Percentiles rank a stretch among this genome's conserved stretches.
These are phyloP conservation scores for Colletotrichum limetticola DNA, from an alignment of 2,329 filamentous ascomycete species.

Conservation along the genomic window DNA sequence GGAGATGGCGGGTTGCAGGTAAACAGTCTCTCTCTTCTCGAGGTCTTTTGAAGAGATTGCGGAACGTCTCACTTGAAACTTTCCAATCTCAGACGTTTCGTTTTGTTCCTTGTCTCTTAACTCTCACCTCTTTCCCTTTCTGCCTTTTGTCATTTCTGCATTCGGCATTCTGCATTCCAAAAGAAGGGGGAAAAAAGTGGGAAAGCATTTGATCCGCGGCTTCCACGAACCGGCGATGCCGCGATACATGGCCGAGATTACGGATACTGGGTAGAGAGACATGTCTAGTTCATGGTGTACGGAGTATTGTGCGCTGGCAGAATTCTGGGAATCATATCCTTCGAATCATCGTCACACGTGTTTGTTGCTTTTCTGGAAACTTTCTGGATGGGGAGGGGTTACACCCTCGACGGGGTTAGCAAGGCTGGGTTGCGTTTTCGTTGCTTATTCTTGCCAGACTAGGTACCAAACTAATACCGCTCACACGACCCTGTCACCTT, in stretches of 20 bases:
- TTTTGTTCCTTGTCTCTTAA: neutral
- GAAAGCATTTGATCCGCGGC: no score
- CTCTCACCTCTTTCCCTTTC: neutral
- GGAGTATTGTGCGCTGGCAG: neutral
- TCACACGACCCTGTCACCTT: neutral
- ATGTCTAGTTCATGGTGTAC: neutral
- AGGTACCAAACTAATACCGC: no score
- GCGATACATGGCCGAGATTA: neutral
- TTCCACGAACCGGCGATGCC: neutral
- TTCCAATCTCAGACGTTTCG: neutral
- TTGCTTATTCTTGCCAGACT: neutral
- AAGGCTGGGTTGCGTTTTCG: no score
- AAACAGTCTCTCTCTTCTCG: neutral
- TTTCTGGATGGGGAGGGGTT: slow-evolving; percentile 5
- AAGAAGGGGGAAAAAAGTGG: neutral
- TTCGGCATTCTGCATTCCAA: neutral
- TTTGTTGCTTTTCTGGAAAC: slow-evolving; percentile 33
- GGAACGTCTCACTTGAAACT: neutral
- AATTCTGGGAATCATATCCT: neutral
- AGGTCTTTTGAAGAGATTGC: neutral
- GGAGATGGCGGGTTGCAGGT: neutral
- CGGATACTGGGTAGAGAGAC: neutral
- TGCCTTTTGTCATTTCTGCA: neutral
- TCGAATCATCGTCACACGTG: neutral
- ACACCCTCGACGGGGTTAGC: neutral